Evolutionary conservation across 352 stramenopile genomes (phyloP).

Genomic region (Phytophthora citrophthora): DNA sequence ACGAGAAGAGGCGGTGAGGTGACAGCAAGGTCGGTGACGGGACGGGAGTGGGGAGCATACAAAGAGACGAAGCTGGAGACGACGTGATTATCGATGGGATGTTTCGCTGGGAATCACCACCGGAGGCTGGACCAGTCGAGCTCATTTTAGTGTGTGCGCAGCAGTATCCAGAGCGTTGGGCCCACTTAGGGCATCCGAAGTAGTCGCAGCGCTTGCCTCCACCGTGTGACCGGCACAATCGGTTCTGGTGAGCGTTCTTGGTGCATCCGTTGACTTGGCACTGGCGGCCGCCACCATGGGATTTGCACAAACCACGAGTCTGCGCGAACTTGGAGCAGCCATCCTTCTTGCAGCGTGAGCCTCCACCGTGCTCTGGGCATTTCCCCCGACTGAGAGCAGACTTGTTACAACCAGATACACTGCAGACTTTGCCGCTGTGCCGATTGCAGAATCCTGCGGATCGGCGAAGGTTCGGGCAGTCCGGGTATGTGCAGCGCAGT

Average conservation of each 20-base stretch:
- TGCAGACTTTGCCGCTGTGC: conserved; percentile 84
- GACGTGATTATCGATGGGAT: conserved; percentile 35
- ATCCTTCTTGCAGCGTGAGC: conserved; percentile 83
- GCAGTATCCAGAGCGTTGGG: conserved; percentile 85
- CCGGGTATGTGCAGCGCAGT: conserved; percentile 74
- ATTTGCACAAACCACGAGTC: conserved; percentile 84
- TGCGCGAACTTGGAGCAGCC: conserved; percentile 88
- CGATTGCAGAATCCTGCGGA: conserved; percentile 84
- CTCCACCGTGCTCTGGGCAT: conserved; percentile 86
- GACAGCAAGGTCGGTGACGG: conserved; percentile 68
- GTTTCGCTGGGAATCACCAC: conserved; percentile 24
- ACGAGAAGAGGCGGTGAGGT: conserved; percentile 65
- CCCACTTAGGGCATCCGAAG: conserved; percentile 83
- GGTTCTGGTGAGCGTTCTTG: conserved; percentile 88
- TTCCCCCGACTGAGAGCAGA: conserved; percentile 82
- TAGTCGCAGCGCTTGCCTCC: conserved; percentile 85
- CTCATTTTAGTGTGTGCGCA: conserved; percentile 83
- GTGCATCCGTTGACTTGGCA: conserved; percentile 79
- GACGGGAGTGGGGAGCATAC: conserved; percentile 33
- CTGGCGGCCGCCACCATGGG: conserved; percentile 78
- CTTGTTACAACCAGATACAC: conserved; percentile 69
- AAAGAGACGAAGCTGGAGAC: conserved; percentile 40
- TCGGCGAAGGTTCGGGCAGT: conserved; percentile 78
- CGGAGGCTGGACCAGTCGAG: conserved; percentile 8
- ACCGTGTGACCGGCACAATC: conserved; percentile 82